phyloP scores from a whole-genome alignment of 2,329 filamentous ascomycete genomes.

The Byssothecium circinans region DNA sequence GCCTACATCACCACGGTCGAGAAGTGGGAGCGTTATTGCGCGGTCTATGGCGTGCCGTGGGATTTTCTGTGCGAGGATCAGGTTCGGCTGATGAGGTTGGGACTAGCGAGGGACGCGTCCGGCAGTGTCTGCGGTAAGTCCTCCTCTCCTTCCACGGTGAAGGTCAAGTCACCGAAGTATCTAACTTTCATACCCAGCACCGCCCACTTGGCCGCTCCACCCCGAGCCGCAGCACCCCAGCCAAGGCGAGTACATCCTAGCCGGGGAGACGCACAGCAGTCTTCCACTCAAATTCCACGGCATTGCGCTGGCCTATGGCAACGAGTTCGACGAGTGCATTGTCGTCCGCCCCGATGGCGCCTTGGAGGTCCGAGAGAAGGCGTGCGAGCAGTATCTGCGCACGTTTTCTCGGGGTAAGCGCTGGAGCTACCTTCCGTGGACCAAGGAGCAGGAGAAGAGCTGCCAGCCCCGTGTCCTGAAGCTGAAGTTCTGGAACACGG shows the following conservation, averaged over 20 bases:
- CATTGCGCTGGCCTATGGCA: neutral
- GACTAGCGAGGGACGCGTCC: slow-evolving; percentile 9
- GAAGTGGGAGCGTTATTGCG: slow-evolving; percentile 27
- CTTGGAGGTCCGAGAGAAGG: slow-evolving; percentile 13
- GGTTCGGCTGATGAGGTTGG: slow-evolving; percentile 21
- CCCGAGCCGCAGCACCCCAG: slow-evolving; percentile 24
- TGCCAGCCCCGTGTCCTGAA: slow-evolving; percentile 17
- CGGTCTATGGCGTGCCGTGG: slow-evolving; percentile 22
- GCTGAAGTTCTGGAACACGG: slow-evolving; percentile 12
- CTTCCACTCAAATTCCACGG: slow-evolving; percentile 22
- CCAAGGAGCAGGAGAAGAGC: slow-evolving; percentile 26
- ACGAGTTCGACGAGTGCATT: slow-evolving; percentile 10
- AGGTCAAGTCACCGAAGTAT: neutral
- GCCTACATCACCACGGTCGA: slow-evolving; percentile 24
- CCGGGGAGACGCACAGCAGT: slow-evolving; percentile 8
- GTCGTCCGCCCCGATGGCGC: slow-evolving; percentile 22
- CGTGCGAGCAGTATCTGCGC: slow-evolving; percentile 5
- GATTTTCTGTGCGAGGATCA: slow-evolving; percentile 28
- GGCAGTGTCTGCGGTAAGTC: slow-evolving; percentile 15
- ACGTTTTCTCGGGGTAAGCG: slow-evolving; percentile 7
- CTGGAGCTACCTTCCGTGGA: slow-evolving; percentile 37
- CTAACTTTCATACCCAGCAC: slow-evolving; percentile 9
- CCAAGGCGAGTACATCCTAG: slow-evolving; percentile 20
- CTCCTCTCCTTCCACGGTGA: neutral
- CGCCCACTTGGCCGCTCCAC: slow-evolving; percentile 24